Evolutionary conservation across 768 basidiomycete species (phyloP), one percentile per base, ranked within the genome.

Genomic region (Multifurca ochricompacta): DNA sequence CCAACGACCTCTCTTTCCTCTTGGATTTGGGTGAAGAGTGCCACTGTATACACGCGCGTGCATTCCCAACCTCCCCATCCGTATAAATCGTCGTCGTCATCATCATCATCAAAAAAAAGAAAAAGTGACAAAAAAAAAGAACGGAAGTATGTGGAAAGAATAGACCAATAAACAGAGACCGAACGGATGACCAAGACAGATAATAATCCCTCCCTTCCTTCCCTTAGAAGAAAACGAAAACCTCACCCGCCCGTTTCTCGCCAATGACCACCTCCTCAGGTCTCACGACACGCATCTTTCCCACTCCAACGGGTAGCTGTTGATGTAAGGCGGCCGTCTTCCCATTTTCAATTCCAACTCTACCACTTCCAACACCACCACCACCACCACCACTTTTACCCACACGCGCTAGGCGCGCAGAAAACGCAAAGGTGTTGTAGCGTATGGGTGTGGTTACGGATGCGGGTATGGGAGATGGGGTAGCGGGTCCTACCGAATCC

Each of bases 191-290:
- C 31, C 35, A 43, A 36, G 36, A 21, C n/a, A 43, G 18, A 8
- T 23, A 45, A n/a, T 6, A 6, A 8, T 18, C n/a, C n/a, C n/a
- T n/a, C n/a, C n/a, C n/a, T n/a, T n/a, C n/a, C n/a, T n/a, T n/a
- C n/a, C 4, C 32, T 55, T 41, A 55, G 21, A 55, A 55, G 34
- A 55, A 50, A 8, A 49, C 43, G 34, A 43, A 53, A 3, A 45
- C 46, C 23, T 55, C 40, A 14, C 21, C 48, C 13, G 54, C 42
- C 16, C 43, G 40, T 9, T 42, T 30, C 48, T 42, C 48, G 3
- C 34, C 28, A 28, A 37, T 31, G 13, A 44, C 23, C 28, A 50
- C 27, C 27, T 52, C 51, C 42, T 52, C 27, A 23, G 51, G 41
- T 7, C 18, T 23, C 34, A 52, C 51, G 23, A 52, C 41, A 13